Evolutionary conservation across 805 yeast genomes (phyloP), one percentile per base, ranked within the genome.

Genomic region (Wickerhamiella occidentalis): DNA sequence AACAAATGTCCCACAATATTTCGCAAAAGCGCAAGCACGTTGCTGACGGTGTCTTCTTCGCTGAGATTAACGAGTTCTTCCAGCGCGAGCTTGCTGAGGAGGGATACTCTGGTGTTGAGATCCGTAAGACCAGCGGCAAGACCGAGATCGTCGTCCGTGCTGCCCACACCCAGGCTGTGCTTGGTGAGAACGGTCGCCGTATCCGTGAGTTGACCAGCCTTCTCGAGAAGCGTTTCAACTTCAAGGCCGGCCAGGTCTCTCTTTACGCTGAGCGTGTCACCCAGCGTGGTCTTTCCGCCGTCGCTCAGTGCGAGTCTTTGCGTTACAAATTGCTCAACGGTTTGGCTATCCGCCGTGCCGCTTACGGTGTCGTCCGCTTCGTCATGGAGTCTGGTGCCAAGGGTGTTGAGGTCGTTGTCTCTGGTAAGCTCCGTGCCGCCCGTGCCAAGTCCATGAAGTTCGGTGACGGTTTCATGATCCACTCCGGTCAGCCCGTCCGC

Each of bases 11-110:
- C 42, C 48, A 48, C 54, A 70, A 75, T 68, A 83, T 88, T 73
- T 90, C 97, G 69, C 85, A 86, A 79, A 90, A 86, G 79, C 88
- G 96, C 85, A 88, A 88, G 88, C 84, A 88, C 71, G 97, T 92
- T 72, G 96, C 96, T 75, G 98, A 92, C 81, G 98, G 98, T 85
- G 98, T 92, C 68, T 86, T 92, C 82, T 92, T 82, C 94, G 98
- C 98, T 75, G 98, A 92, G 79, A 78, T 92, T 70, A 92, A 92
- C 82, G 98, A 92, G 79, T 92, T 92, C 92, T 92, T 92, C 87
- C 86, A 96, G 81, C 90, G 98, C 80, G 98, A 92, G 77, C 84
- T 92, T 70, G 95, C 98, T 66, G 98, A 92, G 79, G 96, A 92
- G 77, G 98, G 98, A 72, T 92, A 92, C 82, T 92, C 98, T 67